These are phyloP conservation scores for Suillus alpinus DNA, from an alignment of 768 basidiomycete species.

Conservation along the genomic window DNA sequence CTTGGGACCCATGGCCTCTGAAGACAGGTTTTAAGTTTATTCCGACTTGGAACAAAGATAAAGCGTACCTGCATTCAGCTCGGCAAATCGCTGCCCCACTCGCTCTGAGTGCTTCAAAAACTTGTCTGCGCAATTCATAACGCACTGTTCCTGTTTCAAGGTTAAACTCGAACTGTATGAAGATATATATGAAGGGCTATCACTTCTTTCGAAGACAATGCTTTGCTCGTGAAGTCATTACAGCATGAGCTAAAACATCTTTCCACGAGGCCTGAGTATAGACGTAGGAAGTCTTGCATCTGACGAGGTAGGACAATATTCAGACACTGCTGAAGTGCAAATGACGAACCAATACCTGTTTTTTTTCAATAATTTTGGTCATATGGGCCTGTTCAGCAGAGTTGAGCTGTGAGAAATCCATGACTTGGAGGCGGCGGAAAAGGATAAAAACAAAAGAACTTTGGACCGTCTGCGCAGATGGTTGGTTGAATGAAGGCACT, in stretches of 20 bases:
- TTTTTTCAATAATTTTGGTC: constrained; percentile 91
- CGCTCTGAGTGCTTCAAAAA: constrained; percentile 96
- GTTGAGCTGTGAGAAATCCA: constrained; percentile 93
- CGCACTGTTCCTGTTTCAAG: constrained; percentile 73
- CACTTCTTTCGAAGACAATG: constrained; percentile 91
- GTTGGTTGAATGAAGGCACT: constrained; percentile 11
- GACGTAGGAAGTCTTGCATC: constrained; percentile 98
- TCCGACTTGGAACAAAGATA: not conserved
- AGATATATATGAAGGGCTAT: constrained; percentile 4
- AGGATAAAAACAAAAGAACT: constrained; percentile 5
- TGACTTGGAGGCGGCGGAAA: constrained; percentile 29
- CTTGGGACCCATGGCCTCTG: constrained; percentile 33
- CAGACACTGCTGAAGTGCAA: not conserved
- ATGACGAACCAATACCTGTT: constrained; percentile 61
- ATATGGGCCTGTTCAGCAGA: constrained; percentile 94
- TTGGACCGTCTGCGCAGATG: constrained; percentile 4
- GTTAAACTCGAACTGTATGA: constrained; percentile 10
- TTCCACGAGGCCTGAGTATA: constrained; percentile 94
- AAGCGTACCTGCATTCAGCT: constrained; percentile 82
- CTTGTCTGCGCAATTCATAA: constrained; percentile 94
- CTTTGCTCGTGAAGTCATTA: constrained; percentile 96
- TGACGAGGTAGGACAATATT: constrained; percentile 29
- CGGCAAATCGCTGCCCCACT: constrained; percentile 88
- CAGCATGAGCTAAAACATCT: constrained; percentile 94
- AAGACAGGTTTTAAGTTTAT: constrained; percentile 1